Base-by-base conservation (phyloP, 495 filamentous ascomycete species). In the Penicillium fimorum region DNA sequence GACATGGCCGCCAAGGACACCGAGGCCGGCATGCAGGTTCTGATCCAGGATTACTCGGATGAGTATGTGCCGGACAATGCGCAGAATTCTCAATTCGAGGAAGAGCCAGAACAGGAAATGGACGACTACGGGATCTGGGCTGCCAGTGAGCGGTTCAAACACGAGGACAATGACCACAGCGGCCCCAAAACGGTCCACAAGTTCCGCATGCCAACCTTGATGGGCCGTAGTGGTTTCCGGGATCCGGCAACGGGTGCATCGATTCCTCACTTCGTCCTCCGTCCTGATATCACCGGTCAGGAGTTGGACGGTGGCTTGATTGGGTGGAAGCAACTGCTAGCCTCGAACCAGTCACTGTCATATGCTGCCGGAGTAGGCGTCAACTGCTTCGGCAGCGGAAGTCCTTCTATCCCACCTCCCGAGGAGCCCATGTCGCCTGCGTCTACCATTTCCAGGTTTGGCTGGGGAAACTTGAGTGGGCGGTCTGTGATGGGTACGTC, bases 1-100 rank as follows among this genome's bases (percentile, higher is more conserved):
- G 76, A 79, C 42, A 78, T 76, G 70, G 76, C 76, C 4, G 66
- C 67, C 12, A 78, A 74, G 53, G 73, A 77, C 47, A 72, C 69
- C 1, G 75, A 78, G 57, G 63, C 63, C 1, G 75, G 75, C 17
- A 70, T 78, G 71, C 66, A 55, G 17, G 70, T 77, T 1, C 40
- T 77, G 12, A 72, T 79, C 27, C 75, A 75, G 20, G 76, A 79
- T 60, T 70, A 71, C 43, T 78, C 75, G 1, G 75, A 79, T 43
- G 59, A 58, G 0, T 77, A 68, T 41, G 60, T 74, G 6, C 74
- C 75, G 0, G 75, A 78, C 37, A 73, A 66, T 50, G 72, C 71
- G 0, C 24, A 67, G n/a, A 61, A 67, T 11, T 61, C 51, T 5
- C 53, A 57, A 15, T 70, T 67, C 1, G 72, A 76, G 12, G 72